Conservation (phyloP, 768 basidiomycete species). For the Leccinum pellstonianum region DNA sequence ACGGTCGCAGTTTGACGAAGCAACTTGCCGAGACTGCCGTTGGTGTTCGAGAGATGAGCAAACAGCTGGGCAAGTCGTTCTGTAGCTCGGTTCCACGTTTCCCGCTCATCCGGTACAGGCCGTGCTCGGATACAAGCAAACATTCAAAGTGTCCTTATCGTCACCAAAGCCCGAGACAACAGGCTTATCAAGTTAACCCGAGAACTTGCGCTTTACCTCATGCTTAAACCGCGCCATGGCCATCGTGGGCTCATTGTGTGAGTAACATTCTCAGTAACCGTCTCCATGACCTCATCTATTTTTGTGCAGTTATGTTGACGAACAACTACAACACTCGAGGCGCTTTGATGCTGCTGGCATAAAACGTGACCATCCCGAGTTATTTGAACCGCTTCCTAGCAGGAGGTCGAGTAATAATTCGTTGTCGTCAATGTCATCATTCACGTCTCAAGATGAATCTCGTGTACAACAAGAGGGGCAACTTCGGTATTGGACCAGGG, state of each 20-base stretch:
- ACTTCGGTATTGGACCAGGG: slow-evolving; percentile 94
- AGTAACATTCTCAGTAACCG: slow-evolving; percentile 27
- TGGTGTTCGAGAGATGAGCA: slow-evolving; percentile 98
- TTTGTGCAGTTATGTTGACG: slow-evolving; percentile 80
- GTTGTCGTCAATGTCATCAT: slow-evolving; percentile 52
- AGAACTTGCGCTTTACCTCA: slow-evolving; percentile 91
- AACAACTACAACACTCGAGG: slow-evolving; percentile 82
- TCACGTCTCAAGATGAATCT: slow-evolving; percentile 41
- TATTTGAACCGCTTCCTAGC: slow-evolving; percentile 78
- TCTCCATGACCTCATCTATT: slow-evolving; percentile 16
- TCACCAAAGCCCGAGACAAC: slow-evolving; percentile 98
- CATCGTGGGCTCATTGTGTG: slow-evolving; percentile 86
- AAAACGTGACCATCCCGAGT: slow-evolving; percentile 78
- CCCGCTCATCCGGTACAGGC: slow-evolving; percentile 48
- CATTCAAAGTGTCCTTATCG: slow-evolving; percentile 90
- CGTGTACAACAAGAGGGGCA: slow-evolving; percentile 71
- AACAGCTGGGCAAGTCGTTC: slow-evolving; percentile 77
- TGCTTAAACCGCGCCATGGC: slow-evolving; percentile 75
- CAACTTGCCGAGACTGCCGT: slow-evolving; percentile 97
- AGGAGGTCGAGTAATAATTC: slow-evolving; percentile 69
- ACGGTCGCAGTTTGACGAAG: slow-evolving; percentile 77
- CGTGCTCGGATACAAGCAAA: slow-evolving; percentile 88
- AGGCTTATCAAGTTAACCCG: slow-evolving; percentile 92
- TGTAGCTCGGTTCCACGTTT: slow-evolving; percentile 1
- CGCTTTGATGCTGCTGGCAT: slow-evolving; percentile 95